phyloP scores from a whole-genome alignment of 2,329 filamentous ascomycete species.

The Fonsecaea nubica region DNA sequence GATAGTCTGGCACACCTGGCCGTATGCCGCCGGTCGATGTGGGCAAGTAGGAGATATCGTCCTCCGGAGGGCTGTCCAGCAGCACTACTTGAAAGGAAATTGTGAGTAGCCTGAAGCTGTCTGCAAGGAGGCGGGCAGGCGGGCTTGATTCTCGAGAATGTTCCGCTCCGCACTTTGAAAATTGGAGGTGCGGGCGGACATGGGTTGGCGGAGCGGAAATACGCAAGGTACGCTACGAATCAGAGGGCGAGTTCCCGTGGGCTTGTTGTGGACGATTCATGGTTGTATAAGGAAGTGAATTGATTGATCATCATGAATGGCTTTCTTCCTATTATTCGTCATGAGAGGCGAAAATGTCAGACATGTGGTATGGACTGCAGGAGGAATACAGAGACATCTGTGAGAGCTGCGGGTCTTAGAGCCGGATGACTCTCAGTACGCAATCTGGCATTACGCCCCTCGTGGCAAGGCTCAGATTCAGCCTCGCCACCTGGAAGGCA shows the following conservation, averaged over 20 bases:
- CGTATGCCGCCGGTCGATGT: neutral
- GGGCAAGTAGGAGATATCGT: neutral
- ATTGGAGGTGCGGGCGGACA: conserved; percentile 1
- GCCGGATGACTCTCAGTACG: too few relatives aligned
- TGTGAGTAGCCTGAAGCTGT: neutral
- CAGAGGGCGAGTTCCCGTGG: neutral
- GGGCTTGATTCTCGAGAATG: neutral
- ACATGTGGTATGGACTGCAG: too few relatives aligned
- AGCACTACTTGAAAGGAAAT: conserved; percentile 14
- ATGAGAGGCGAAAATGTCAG: neutral
- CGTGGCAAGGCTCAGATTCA: conserved; percentile 7
- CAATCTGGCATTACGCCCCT: neutral
- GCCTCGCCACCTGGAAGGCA: conserved; percentile 9
- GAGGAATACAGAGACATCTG: too few relatives aligned
- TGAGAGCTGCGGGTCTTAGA: too few relatives aligned
- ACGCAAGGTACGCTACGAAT: conserved; percentile 3
- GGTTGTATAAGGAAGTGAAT: neutral
- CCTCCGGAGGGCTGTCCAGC: conserved; percentile 20
- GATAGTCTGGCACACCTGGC: neutral
- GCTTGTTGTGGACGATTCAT: neutral
- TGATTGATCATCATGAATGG: conserved; percentile 1
- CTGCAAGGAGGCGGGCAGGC: neutral
- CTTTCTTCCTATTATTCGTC: neutral
- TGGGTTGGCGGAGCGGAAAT: conserved; percentile 15
- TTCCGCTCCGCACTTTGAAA: conserved; percentile 5